Evolutionary conservation across 2,329 filamentous ascomycete species (phyloP), one percentile per base, ranked within the genome.

Genomic region (Fusarium pininemorale): DNA sequence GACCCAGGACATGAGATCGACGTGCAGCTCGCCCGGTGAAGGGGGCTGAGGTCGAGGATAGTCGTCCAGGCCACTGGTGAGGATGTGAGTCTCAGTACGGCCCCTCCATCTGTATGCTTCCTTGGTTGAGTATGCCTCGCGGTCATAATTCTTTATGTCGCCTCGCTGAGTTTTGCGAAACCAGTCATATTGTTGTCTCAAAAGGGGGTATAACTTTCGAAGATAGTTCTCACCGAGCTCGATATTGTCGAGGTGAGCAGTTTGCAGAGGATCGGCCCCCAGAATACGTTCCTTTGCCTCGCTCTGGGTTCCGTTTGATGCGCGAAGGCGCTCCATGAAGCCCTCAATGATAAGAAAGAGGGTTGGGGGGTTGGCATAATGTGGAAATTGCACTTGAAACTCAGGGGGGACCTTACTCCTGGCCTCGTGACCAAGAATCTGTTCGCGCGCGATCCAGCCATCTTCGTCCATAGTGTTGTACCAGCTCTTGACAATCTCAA

Each of bases 91-190:
- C 39, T 93, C 90, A 13, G 94, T 96, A 65, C 96, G 93, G 70
- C 96, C 96, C 63, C 95, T 92, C 96, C 96, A 99, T 76, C 96
- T 91, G 84, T 98, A 99, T 5, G 90, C 96, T 84, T 99, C 96
- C 79, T 93, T 96, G n/a, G 87, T 90, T 13, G 94, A 97, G 82
- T 92, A 97, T 0, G 95, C 94, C 70, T 94, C 90, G 39, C 96
- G 93, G 75, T 98, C 96, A 81, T 98, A 99, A 6, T 92, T 91
- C 81, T 94, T 96, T 82, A 98, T 89, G 75, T 98, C 95, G 26
- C 96, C 96, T 39, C 88, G 89, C 83, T 99, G 96, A 3, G 96
- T 98, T 80, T 91, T 93, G 75, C 93, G 93, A 88, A 98, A 98
- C 96, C 96, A 99, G 80, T 93, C 90, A 81, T 96, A 98, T 79